A percentile compares a stretch with the other conserved stretches of the same genome.
Conservation (phyloP, 768 basidiomycete species). For the Trametes punicea region DNA sequence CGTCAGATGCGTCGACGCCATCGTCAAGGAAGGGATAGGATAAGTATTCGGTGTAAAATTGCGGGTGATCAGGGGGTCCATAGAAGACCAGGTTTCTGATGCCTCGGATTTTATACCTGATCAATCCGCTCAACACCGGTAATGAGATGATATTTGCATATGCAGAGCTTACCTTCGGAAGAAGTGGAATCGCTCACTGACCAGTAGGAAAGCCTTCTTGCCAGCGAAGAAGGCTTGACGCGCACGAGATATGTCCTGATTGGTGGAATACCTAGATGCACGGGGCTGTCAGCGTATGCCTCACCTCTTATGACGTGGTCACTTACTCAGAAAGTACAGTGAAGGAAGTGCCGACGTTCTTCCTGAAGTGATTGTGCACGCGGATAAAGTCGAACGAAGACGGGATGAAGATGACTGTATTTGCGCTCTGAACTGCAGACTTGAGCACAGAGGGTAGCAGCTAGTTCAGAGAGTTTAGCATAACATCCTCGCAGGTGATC, state of each 20-base stretch:
- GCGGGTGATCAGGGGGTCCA: constrained; percentile 83
- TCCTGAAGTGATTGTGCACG: constrained; percentile 82
- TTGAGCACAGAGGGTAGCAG: constrained; percentile 79
- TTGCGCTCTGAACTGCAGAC: constrained; percentile 89
- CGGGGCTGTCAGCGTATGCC: background rate
- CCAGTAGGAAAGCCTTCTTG: constrained; percentile 79
- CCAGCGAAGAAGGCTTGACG: constrained; percentile 90
- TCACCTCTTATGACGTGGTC: background rate
- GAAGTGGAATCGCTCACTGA: constrained; percentile 99
- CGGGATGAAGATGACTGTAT: constrained; percentile 86
- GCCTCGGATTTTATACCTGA: constrained; percentile 88
- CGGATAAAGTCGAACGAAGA: constrained; percentile 97
- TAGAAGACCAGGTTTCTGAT: constrained; percentile 94
- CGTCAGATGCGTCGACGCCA: constrained; percentile 81
- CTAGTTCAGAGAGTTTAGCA: constrained; percentile 35
- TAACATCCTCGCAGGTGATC: background rate
- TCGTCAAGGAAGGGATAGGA: constrained; percentile 89
- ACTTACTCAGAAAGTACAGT: constrained; percentile 87
- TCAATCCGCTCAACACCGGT: background rate
- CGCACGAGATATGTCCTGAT: constrained; percentile 91
- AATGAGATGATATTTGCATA: background rate
- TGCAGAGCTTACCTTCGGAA: constrained; percentile 64
- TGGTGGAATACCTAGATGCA: constrained; percentile 76
- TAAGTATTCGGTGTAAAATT: constrained; percentile 89
- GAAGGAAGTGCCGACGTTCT: constrained; percentile 65